Percentiles rank a stretch among this genome's conserved stretches.
phyloP scores from a whole-genome alignment of 129 eudicot species.

The Flaveria linearis region DNA sequence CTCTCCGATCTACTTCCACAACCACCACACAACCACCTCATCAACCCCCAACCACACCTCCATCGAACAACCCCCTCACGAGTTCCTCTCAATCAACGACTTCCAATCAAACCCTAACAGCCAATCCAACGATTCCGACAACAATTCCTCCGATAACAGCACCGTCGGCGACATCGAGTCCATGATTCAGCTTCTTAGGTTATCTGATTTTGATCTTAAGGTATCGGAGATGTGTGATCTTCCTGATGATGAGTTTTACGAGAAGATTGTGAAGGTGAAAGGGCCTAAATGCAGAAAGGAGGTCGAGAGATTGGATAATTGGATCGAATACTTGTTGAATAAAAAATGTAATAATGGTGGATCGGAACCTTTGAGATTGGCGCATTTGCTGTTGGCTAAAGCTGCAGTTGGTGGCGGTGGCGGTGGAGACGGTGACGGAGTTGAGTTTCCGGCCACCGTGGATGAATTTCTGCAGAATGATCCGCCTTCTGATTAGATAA shows the following conservation, averaged over 20 bases:
- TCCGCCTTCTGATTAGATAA: conserved; percentile 44
- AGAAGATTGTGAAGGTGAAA: conserved; percentile 65
- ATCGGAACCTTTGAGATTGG: conserved; percentile 67
- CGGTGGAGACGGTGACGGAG: conserved; percentile 30
- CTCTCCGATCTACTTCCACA: conserved; percentile 58
- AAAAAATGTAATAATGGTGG: not conserved
- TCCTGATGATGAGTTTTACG: conserved; percentile 61
- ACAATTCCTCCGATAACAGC: not conserved
- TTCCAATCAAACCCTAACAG: conserved; percentile 35
- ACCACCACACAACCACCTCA: conserved; percentile 38
- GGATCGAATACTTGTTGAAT: conserved; percentile 57
- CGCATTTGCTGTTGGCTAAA: conserved; percentile 77
- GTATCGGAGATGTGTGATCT: conserved; percentile 18
- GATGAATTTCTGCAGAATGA: conserved; percentile 65
- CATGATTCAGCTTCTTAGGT: conserved; percentile 54
- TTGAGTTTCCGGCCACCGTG: conserved; percentile 62
- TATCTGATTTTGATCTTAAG: conserved; percentile 44
- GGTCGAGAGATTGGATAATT: conserved; percentile 66
- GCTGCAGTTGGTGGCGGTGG: conserved; percentile 47
- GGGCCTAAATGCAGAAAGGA: conserved; percentile 68
- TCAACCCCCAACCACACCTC: conserved; percentile 47
- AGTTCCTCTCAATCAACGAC: conserved; percentile 46
- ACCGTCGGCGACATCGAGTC: conserved; percentile 44
- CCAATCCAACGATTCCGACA: conserved; percentile 18
- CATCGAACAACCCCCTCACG: conserved; percentile 52